These are phyloP conservation scores for Fusarium agapanthi DNA, from an alignment of 2,329 filamentous ascomycete species.

Conservation along the genomic window DNA sequence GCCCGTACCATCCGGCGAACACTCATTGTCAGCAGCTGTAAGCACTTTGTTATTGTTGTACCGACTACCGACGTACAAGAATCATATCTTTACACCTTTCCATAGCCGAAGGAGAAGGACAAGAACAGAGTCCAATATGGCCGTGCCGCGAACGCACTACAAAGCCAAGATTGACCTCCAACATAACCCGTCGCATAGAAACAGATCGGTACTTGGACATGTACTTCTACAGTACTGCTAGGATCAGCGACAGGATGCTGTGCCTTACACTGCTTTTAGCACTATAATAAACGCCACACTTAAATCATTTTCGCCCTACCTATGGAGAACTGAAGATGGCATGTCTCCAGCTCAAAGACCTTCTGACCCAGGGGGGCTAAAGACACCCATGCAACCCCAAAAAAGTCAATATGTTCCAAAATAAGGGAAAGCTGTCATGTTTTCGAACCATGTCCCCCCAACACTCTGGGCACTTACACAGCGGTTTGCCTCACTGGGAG, in stretches of 20 bases:
- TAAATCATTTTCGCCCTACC: conserved; percentile 20
- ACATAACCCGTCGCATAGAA: neutral
- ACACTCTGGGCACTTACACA: neutral
- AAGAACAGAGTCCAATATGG: neutral
- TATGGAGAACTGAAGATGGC: neutral
- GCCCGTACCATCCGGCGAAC: neutral
- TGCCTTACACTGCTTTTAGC: conserved; percentile 2
- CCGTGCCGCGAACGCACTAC: neutral
- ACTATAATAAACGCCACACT: conserved; percentile 35
- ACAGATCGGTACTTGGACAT: neutral
- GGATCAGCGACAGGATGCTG: neutral
- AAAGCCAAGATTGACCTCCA: conserved; percentile 7
- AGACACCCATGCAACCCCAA: neutral
- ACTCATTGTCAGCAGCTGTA: conserved; percentile 10
- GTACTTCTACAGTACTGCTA: neutral
- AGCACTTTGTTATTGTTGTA: conserved; percentile 34
- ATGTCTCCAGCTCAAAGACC: neutral
- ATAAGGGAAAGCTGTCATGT: neutral
- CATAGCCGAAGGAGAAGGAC: neutral
- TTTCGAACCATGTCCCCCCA: neutral
- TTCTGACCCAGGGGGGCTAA: conserved; percentile 2
- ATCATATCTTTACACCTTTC: neutral
- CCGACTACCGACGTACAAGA: neutral
- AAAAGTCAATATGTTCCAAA: conserved; percentile 9
- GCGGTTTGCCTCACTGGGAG: neutral